Base-by-base conservation (phyloP, 371 early-diverging fungal genomes). In the Zopfochytrium polystomum region DNA sequence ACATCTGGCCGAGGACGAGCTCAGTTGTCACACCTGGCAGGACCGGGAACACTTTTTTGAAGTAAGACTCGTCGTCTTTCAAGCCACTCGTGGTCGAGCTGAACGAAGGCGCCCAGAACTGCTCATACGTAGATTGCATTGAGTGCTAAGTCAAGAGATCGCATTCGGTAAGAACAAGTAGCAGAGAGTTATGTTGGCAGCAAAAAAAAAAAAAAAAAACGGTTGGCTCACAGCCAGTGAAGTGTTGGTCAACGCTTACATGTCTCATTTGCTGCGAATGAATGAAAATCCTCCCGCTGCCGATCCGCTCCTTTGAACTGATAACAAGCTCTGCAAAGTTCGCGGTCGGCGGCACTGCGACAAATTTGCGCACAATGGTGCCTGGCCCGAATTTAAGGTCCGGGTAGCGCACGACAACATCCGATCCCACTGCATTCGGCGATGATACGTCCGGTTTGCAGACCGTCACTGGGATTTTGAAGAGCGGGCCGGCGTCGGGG, bases 401-500 rank as follows among this genome's bases (percentile, higher is more conserved):
- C 23, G 79, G 68, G 66, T 81, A 87, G 80, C 67, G 2, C n/a
- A 63, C 1, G n/a, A n/a, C 32, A 45, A 23, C 35, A 32, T 26
- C 13, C 22, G 33, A 47, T 57, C 51, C 48, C 62, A 29, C 15
- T 6, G 47, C 42, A 18, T 25, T 47, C 38, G 0, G 27, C 49
- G 43, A 48, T 13, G 48, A 49, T 23, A 67, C 64, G 20, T 75
- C 70, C 3, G 95, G 93, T 75, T 94, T 95, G 58, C 86, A 85
- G 20, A 96, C 90, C 2, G 92, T 90, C 29, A 96, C 83, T n/a
- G 95, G 95, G 32, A 96, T 73, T 50, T 76, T 77, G 77, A 93
- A 90, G 1, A 95, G 73, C 6, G 90, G 86, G 2, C 92, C 93
- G 6, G 60, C 60, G 27, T 29, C 35, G 2, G 20, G 20, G 18